phyloP scores from a whole-genome alignment of 371 early-diverging fungal species.

The Apophysomyces trapeziformis region DNA sequence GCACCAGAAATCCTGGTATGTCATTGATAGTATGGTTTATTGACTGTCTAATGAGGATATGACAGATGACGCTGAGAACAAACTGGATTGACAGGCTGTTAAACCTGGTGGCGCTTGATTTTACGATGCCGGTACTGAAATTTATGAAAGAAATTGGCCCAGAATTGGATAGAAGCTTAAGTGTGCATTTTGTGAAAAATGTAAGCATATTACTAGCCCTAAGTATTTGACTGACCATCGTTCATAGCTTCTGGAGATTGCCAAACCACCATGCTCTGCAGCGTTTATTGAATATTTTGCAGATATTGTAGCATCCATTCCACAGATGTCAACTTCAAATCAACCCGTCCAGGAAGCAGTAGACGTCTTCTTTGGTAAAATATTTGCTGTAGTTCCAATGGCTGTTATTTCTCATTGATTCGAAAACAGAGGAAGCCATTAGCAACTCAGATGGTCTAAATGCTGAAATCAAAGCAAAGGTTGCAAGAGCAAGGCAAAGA shows the following conservation, averaged over 20 bases:
- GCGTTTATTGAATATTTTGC: conserved; percentile 54
- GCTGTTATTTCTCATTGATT: neutral
- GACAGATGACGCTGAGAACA: conserved; percentile 63
- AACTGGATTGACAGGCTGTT: conserved; percentile 69
- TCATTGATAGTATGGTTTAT: neutral
- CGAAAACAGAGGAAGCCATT: neutral
- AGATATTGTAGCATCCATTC: conserved; percentile 50
- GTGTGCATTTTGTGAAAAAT: conserved; percentile 59
- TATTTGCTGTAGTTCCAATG: neutral
- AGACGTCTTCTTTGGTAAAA: conserved; percentile 45
- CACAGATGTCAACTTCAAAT: conserved; percentile 38
- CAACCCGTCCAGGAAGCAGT: conserved; percentile 45
- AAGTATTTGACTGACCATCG: neutral
- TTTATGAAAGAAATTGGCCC: conserved; percentile 51
- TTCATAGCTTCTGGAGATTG: conserved; percentile 47
- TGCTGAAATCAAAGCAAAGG: neutral
- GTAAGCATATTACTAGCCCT: conserved; percentile 20
- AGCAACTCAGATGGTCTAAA: neutral
- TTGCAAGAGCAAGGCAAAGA: conserved; percentile 6
- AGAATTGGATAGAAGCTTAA: conserved; percentile 62
- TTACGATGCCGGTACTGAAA: conserved; percentile 60
- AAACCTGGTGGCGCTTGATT: conserved; percentile 64
- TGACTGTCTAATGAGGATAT: conserved; percentile 6
- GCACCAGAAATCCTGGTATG: conserved; percentile 63
- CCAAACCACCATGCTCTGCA: conserved; percentile 49